Conservation (phyloP, 257 asterid genomes). For the Solanum sitiens region DNA sequence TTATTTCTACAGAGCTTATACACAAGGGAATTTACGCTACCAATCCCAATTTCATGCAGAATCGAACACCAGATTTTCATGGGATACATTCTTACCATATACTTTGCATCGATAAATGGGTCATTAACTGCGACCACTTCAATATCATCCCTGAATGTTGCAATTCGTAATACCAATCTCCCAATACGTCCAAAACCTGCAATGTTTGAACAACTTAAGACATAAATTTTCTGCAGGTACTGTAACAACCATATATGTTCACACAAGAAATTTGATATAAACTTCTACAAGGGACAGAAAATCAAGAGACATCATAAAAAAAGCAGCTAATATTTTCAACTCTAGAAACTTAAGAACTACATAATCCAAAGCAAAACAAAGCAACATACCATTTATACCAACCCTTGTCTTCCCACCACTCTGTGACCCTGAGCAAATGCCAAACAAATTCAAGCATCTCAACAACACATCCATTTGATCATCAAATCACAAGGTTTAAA, state of each 20-base stretch:
- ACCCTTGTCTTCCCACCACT: background rate
- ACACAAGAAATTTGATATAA: background rate
- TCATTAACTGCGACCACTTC: slow-evolving; percentile 97
- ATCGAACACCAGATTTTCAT: background rate
- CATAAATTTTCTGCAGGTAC: background rate
- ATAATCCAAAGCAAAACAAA: background rate
- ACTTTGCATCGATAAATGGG: slow-evolving; percentile 89
- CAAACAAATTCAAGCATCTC: background rate
- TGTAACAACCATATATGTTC: background rate
- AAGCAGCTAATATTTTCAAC: background rate
- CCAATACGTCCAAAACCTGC: slow-evolving; percentile 99
- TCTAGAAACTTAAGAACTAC: background rate
- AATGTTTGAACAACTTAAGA: background rate
- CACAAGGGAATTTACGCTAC: too few species aligned
- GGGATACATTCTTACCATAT: slow-evolving; percentile 62
- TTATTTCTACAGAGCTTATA: background rate
- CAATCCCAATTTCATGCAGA: background rate
- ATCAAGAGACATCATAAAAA: background rate
- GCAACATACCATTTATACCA: background rate
- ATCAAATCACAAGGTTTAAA: background rate
- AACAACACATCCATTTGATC: background rate
- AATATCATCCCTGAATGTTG: slow-evolving; percentile 84
- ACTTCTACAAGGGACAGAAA: background rate
- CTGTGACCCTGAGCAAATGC: background rate
- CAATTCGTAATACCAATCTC: slow-evolving; percentile 78